Evolutionary conservation across 2,329 filamentous ascomycete genomes (phyloP).

Genomic region (Shiraia sp.): DNA sequence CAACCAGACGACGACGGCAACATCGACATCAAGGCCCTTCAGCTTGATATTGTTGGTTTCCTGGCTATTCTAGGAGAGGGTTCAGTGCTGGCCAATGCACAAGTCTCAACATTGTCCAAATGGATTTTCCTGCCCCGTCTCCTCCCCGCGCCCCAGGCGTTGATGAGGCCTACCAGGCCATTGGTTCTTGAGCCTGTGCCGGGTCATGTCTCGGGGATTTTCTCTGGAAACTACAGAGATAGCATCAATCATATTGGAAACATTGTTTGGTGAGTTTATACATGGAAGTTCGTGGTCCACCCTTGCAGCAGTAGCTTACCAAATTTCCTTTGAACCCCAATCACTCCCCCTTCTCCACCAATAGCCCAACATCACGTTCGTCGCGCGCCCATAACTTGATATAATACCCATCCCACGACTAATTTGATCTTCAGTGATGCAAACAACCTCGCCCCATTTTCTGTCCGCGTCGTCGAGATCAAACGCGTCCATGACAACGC

Average conservation of each 20-base stretch:
- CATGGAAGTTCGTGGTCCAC: neutral
- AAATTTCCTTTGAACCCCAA: too few relatives aligned
- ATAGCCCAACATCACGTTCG: slow-evolving; percentile 1
- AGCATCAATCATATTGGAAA: slow-evolving; percentile 55
- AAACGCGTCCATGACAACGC: slow-evolving; percentile 31
- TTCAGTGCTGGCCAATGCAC: slow-evolving; percentile 54
- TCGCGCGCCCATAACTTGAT: neutral
- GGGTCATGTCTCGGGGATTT: slow-evolving; percentile 51
- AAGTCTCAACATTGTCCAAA: slow-evolving; percentile 54
- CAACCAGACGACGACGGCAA: slow-evolving; percentile 25
- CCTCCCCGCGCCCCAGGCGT: slow-evolving; percentile 55
- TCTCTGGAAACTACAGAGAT: slow-evolving; percentile 52
- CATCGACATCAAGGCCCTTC: slow-evolving; percentile 43
- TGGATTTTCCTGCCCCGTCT: slow-evolving; percentile 56
- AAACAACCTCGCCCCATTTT: slow-evolving; percentile 41
- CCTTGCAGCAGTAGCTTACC: neutral
- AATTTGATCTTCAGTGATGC: slow-evolving; percentile 32
- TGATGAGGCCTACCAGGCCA: slow-evolving; percentile 52
- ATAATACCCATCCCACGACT: neutral
- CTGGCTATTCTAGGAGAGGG: slow-evolving; percentile 59
- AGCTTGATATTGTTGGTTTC: slow-evolving; percentile 60
- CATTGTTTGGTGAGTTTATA: slow-evolving; percentile 46
- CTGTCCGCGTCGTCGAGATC: slow-evolving; percentile 48
- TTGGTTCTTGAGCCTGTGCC: slow-evolving; percentile 46
- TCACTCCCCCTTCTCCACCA: slow-evolving; percentile 7